Base-by-base conservation (phyloP, 1,284 basidiomycete genomes). In the Microbotryum saponariae region DNA sequence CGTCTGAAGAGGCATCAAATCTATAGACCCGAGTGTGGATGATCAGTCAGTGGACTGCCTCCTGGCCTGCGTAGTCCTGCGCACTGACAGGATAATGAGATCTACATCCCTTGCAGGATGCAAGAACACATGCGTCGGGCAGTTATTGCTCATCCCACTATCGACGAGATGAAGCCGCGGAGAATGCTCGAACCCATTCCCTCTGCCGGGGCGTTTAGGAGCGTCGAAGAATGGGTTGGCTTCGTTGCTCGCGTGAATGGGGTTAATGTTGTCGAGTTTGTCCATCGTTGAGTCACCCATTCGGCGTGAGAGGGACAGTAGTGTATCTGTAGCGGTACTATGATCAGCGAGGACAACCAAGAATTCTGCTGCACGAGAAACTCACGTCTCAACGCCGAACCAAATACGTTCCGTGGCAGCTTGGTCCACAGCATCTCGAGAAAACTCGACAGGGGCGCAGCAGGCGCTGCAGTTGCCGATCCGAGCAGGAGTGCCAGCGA, bases 391-490 rank as follows among this genome's bases (percentile, higher is more conserved):
- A 37, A 37, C 37, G 37, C 37, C 37, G 9, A 37, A 16, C 37
- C 37, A 37, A 37, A 37, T 16, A 37, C 37, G 37, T 37, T 14
- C 3, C 9, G 12, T 16, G 37, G 9, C 37, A 37, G 37, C 37
- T 37, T 37, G 37, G 37, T 37, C 37, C 37, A 37, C 37, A 37
- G 37, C 37, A 37, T 37, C 37, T 37, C 37, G 27, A 67, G 56
- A 51, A 64, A 67, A 49, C 61, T 64, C 23, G 42, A 52, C 55
- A 66, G 57, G 21, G 65, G 65, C 1, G 74, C 74, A 20, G 69
- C 69, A 4, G 65, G 65, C 1, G 74, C 74, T 21, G 69, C 69
- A 6, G 75, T 76, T 62, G 73, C 74, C 50, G 75, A 71, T 1
- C 75, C 75, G 4, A 75, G 63, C 6, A 76, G 66, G 10, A 73